These are phyloP conservation scores for Ogataea salicorniae DNA, from an alignment of 805 yeast species.

Conservation along the genomic window DNA sequence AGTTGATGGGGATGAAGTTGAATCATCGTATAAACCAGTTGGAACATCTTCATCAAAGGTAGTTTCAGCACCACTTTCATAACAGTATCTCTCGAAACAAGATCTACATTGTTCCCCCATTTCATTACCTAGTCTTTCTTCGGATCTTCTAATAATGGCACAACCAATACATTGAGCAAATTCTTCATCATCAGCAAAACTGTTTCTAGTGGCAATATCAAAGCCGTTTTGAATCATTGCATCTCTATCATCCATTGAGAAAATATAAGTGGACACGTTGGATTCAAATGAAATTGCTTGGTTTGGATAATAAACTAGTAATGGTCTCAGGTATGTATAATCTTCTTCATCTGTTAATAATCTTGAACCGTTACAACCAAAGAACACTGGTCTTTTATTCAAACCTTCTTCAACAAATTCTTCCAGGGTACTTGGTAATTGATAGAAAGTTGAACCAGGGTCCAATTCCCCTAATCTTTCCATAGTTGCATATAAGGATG, in stretches of 20 bases:
- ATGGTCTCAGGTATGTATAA: slow-evolving; percentile 48
- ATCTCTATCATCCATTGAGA: slow-evolving; percentile 52
- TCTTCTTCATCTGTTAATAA: slow-evolving; percentile 35
- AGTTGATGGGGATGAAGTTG: background rate
- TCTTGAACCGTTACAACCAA: slow-evolving; percentile 68
- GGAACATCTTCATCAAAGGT: slow-evolving; percentile 1
- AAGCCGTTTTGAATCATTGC: slow-evolving; percentile 67
- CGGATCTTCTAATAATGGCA: slow-evolving; percentile 72
- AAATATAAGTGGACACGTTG: slow-evolving; percentile 57
- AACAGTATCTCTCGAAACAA: slow-evolving; percentile 72
- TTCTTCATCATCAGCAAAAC: slow-evolving; percentile 53
- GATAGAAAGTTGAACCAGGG: slow-evolving; percentile 57
- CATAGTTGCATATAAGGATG: slow-evolving; percentile 47
- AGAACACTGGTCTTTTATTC: slow-evolving; percentile 64
- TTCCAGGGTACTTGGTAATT: slow-evolving; percentile 54
- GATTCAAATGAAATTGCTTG: slow-evolving; percentile 52
- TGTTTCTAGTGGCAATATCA: slow-evolving; percentile 55
- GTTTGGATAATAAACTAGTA: slow-evolving; percentile 72
- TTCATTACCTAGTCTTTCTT: slow-evolving; percentile 53
- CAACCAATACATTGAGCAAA: slow-evolving; percentile 77
- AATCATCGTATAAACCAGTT: background rate
- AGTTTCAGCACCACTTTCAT: slow-evolving; percentile 7
- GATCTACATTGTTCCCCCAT: slow-evolving; percentile 57
- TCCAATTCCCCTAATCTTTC: slow-evolving; percentile 44
- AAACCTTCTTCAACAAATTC: slow-evolving; percentile 55